Percentiles rank a stretch among this genome's conserved stretches.
Conservation (phyloP, 1,139 yeast genomes). For the Yamadazyma diddensiae region DNA sequence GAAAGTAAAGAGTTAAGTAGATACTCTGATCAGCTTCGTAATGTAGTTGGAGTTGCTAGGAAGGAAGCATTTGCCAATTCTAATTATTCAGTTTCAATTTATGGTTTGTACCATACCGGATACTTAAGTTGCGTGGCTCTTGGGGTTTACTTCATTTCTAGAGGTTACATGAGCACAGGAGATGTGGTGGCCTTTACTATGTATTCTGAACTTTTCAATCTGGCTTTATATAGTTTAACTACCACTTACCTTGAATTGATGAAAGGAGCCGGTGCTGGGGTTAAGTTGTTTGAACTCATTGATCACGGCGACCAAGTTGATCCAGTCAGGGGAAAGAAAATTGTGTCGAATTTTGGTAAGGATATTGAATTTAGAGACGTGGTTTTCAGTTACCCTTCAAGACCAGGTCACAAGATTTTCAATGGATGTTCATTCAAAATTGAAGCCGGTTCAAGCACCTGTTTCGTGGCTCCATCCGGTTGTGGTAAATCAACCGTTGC, state of each 20-base stretch:
- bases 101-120: slow-evolving; percentile 44
- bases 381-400: slow-evolving; percentile 79
- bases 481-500: slow-evolving; percentile 89
- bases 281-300: slow-evolving; percentile 44
- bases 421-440: slow-evolving; percentile 60
- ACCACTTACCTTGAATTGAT: slow-evolving; percentile 53
- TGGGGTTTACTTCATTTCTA: slow-evolving; percentile 42
- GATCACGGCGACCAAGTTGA: slow-evolving; percentile 45
- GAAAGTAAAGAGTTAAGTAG: slow-evolving; percentile 43
- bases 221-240: slow-evolving; percentile 49
- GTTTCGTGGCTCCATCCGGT: slow-evolving; percentile 91
- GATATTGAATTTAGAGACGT: slow-evolving; percentile 67
- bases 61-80: slow-evolving; percentile 49
- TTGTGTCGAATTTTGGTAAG: slow-evolving; percentile 42
- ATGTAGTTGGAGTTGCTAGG: slow-evolving; percentile 41
- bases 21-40: slow-evolving; percentile 39
- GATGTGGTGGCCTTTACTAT: slow-evolving; percentile 48
- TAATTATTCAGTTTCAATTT: slow-evolving; percentile 45
- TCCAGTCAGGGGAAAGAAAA: slow-evolving; percentile 38
- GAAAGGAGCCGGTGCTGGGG: slow-evolving; percentile 57
- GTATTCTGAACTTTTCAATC: slow-evolving; percentile 49
- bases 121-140: slow-evolving; percentile 45
- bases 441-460: slow-evolving; percentile 72
- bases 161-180: slow-evolving; percentile 45
- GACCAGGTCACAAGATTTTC: slow-evolving; percentile 73